These are phyloP conservation scores for Pythium myriotylum DNA, from an alignment of 352 stramenopile genomes.

Conservation along the genomic window DNA sequence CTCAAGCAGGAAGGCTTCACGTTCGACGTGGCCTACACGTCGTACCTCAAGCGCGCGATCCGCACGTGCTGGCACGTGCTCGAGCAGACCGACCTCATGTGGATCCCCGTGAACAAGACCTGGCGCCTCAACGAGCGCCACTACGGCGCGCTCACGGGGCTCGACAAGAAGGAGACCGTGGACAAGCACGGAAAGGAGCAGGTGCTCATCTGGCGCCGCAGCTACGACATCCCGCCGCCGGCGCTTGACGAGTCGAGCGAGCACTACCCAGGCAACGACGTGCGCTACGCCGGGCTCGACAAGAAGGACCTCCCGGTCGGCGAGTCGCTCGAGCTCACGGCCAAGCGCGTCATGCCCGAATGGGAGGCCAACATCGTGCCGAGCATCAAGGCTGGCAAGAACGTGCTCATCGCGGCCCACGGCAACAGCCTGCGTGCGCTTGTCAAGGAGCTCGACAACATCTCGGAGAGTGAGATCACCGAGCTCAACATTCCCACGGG, in stretches of 20 bases:
- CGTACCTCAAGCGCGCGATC: slow-evolving; percentile 95
- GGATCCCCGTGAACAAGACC: slow-evolving; percentile 94
- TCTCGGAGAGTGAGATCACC: slow-evolving; percentile 93
- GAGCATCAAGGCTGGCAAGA: slow-evolving; percentile 91
- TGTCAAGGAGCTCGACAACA: slow-evolving; percentile 94
- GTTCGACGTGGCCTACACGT: slow-evolving; percentile 96
- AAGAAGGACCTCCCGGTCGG: slow-evolving; percentile 87
- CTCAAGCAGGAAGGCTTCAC: slow-evolving; percentile 92
- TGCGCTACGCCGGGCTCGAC: slow-evolving; percentile 89
- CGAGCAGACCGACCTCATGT: slow-evolving; percentile 94
- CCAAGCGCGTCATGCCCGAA: slow-evolving; percentile 90
- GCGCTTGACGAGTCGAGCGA: slow-evolving; percentile 88
- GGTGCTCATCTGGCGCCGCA: slow-evolving; percentile 96
- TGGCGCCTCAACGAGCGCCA: slow-evolving; percentile 98
- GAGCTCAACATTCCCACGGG: slow-evolving; percentile 95
- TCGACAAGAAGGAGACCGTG: slow-evolving; percentile 99
- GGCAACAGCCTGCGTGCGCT: slow-evolving; percentile 93
- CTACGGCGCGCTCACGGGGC: slow-evolving; percentile 96
- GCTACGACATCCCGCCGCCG: slow-evolving; percentile 98
- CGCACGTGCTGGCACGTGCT: slow-evolving; percentile 94
- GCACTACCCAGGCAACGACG: slow-evolving; percentile 93
- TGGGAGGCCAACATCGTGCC: slow-evolving; percentile 92
- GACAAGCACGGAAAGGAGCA: slow-evolving; percentile 96
- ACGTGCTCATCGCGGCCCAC: slow-evolving; percentile 95
- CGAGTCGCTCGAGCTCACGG: slow-evolving; percentile 94